Evolutionary conservation across 2,329 filamentous ascomycete species (phyloP).

Genomic region (Scedosporium minutisporum): DNA sequence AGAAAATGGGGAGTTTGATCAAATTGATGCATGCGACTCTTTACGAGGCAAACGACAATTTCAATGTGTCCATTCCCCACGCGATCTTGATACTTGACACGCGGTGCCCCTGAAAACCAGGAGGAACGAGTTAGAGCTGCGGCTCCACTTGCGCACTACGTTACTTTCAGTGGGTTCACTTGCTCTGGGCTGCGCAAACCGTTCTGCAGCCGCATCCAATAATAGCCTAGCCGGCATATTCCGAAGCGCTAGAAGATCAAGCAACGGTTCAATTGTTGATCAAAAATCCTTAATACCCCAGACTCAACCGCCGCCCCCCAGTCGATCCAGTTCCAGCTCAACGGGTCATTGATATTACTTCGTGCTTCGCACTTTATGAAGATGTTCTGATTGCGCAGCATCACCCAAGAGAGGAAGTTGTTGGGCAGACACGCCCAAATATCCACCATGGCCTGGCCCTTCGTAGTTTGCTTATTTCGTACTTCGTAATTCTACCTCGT

Average conservation of each 20-base stretch:
- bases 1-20: too few species aligned
- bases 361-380: too few species aligned
- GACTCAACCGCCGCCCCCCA: background rate
- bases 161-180: background rate
- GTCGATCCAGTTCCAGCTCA: background rate
- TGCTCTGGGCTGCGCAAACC: background rate
- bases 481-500: too few species aligned
- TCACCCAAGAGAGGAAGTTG: too few species aligned
- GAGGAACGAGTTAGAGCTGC: background rate
- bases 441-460: too few species aligned
- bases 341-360: background rate
- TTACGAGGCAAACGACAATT: background rate
- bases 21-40: too few species aligned
- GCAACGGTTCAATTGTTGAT: background rate
- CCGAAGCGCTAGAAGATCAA: background rate
- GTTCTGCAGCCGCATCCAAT: background rate
- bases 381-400: too few species aligned
- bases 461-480: too few species aligned
- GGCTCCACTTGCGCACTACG: background rate
- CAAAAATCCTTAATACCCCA: background rate
- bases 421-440: too few species aligned
- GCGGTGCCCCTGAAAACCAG: background rate
- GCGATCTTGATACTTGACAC: background rate
- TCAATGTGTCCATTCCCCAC: background rate
- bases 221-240: background rate